These are phyloP conservation scores for Yamadazyma dendronema DNA, from an alignment of 1,139 yeast species.

Conservation along the genomic window DNA sequence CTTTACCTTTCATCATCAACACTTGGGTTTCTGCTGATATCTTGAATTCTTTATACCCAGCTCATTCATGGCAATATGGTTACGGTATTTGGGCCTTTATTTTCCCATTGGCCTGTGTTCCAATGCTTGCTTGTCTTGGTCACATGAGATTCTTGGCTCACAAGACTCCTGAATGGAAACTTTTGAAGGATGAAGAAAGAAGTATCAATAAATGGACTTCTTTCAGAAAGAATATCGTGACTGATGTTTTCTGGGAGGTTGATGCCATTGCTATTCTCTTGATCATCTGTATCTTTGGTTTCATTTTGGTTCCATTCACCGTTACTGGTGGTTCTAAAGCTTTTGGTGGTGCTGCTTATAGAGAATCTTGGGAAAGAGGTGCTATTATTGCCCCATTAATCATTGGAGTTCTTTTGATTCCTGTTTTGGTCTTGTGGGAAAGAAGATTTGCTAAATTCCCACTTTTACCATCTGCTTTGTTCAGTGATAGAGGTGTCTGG, in stretches of 20 bases:
- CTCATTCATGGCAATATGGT: conserved; percentile 63
- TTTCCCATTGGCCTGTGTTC: conserved; percentile 62
- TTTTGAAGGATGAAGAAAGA: conserved; percentile 24
- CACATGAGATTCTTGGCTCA: conserved; percentile 60
- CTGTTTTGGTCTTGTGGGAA: conserved; percentile 58
- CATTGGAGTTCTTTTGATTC: conserved; percentile 57
- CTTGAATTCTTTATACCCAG: conserved; percentile 25
- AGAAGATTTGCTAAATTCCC: conserved; percentile 50
- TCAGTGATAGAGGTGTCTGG: conserved; percentile 64
- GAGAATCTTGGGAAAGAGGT: conserved; percentile 49
- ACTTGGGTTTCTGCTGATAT: conserved; percentile 74
- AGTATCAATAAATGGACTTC: conserved; percentile 23
- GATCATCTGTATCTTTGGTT: conserved; percentile 51
- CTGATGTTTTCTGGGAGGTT: conserved; percentile 44
- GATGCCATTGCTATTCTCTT: conserved; percentile 55
- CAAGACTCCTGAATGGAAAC: conserved; percentile 44
- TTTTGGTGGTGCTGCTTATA: conserved; percentile 2
- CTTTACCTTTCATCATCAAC: conserved; percentile 69
- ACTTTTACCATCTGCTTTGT: conserved; percentile 53
- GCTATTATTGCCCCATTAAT: conserved; percentile 62
- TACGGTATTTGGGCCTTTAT: conserved; percentile 82
- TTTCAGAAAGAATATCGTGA: conserved; percentile 17
- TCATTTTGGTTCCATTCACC: conserved; percentile 52
- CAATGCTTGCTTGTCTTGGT: conserved; percentile 50
- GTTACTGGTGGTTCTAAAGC: conserved; percentile 55